Evolutionary conservation across 2,329 filamentous ascomycete genomes (phyloP), one percentile per base, ranked within the genome.

Genomic region (Rutstroemia sp.): DNA sequence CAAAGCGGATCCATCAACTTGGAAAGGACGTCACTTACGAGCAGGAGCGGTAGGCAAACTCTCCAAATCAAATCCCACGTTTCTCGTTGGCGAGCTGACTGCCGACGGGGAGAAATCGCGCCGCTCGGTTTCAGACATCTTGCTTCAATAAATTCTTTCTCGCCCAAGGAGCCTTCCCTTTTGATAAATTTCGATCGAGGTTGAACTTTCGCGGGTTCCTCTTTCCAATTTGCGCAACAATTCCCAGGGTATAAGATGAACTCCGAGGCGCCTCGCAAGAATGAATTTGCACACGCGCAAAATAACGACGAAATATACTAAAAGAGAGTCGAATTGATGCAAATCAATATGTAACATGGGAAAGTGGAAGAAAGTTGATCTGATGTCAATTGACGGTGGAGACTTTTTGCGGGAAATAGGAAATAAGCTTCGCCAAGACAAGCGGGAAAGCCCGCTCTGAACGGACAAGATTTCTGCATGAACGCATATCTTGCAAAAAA

Each of bases 51-150:
- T 44, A 23, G 53, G 53, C 7, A 51, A 44, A 23, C 36, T n/a
- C 38, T 56, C 53, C 34, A 47, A 19, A 27, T 56, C 54, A 40
- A 47, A 56, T 21, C 19, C 40, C 4, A 40, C 54, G 7, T 44
- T 21, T 30, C 42, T 46, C 12, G 42, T 40, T n/a, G 54, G 23
- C 23, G 48, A 53, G 9, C 4, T n/a, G 19, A 56, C 40, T 1
- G 19, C 42, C 8, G 30, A n/a, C 16, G 54, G 49, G 12, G 58
- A 60, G 48, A 58, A 60, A 34, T 58, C 58, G 49, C 58, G 50
- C 39, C 52, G 36, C 30, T 40, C 40, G 27, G 58, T 21, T 40
- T 17, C 52, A 30, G 36, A n/a, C 30, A 56, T 56, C 12, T 2
- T 45, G 4, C 19, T 30, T 30, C 17, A 25, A 10, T 25, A 51